Conservation (phyloP, 768 basidiomycete species). For the Tricholoma flavovirens region DNA sequence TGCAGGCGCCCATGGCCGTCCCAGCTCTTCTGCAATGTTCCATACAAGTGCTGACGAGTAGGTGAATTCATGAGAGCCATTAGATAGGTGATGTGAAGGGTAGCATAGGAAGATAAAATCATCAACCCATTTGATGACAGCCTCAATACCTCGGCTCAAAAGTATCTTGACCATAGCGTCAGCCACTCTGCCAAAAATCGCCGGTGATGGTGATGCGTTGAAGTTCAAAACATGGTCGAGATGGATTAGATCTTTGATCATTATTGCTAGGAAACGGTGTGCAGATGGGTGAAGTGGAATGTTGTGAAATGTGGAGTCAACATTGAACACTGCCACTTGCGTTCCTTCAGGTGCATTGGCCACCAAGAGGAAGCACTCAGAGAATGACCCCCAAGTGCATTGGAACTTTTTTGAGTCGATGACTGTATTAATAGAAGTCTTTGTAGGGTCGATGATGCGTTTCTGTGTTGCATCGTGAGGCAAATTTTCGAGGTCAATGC, state of each 20-base stretch:
- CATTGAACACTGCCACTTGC: constrained; percentile 3
- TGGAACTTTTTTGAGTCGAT: constrained; percentile 2
- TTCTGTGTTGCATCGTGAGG: not conserved
- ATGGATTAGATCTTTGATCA: constrained; percentile 2
- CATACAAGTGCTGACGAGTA: constrained; percentile 21
- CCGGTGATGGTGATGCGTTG: constrained; percentile 20
- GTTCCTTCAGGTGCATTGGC: constrained; percentile 1
- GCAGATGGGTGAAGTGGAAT: not conserved
- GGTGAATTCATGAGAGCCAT: not conserved
- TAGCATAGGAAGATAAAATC: constrained; percentile 28
- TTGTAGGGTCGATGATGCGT: not conserved
- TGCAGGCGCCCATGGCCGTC: constrained; percentile 30
- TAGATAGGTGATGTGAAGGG: not conserved
- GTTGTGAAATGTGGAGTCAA: constrained; percentile 1
- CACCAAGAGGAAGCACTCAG: constrained; percentile 2
- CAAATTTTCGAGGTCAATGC: not conserved
- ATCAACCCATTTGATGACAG: constrained; percentile 30
- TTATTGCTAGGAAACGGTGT: not conserved
- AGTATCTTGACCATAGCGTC: constrained; percentile 24
- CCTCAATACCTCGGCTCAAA: constrained; percentile 7
- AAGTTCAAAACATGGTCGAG: constrained; percentile 14
- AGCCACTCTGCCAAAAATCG: constrained; percentile 26
- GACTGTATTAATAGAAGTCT: not conserved
- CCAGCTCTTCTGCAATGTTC: constrained; percentile 15
- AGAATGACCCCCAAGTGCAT: constrained; percentile 7